Percentiles rank a stretch among this genome's conserved stretches.
Evolutionary conservation across 305 asterid genomes (phyloP).

Genomic region (Solanum chacoense): DNA sequence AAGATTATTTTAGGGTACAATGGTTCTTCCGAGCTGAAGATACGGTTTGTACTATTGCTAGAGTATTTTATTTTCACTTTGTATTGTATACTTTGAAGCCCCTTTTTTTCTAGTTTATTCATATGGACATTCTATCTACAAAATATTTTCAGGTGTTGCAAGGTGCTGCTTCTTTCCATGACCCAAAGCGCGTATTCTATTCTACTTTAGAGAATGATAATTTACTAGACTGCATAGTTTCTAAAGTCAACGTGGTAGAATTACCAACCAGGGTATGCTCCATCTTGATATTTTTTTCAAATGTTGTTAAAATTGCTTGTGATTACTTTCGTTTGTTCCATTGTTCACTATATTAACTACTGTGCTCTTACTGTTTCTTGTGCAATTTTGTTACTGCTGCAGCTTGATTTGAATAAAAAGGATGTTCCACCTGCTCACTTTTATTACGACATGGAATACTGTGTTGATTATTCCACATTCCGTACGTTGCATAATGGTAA

Average conservation of each 20-base stretch:
- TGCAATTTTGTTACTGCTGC: slow-evolving; percentile 13
- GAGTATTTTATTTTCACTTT: background rate
- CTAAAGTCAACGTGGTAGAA: slow-evolving; percentile 53
- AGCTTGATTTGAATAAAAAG: slow-evolving; percentile 31
- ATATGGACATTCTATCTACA: background rate
- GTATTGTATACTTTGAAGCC: background rate
- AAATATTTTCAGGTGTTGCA: slow-evolving; percentile 49
- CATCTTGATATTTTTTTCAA: background rate
- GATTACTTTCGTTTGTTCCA: background rate
- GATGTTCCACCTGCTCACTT: slow-evolving; percentile 36
- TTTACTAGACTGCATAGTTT: slow-evolving; percentile 68
- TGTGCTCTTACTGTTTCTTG: background rate
- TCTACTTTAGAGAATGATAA: slow-evolving; percentile 74
- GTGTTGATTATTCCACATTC: slow-evolving; percentile 75
- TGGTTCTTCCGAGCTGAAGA: slow-evolving; percentile 83
- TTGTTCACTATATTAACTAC: background rate
- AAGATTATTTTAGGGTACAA: slow-evolving; percentile 64
- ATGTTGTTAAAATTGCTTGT: background rate
- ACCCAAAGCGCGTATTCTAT: slow-evolving; percentile 72
- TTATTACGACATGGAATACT: slow-evolving; percentile 85
- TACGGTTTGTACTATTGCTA: slow-evolving; percentile 33
- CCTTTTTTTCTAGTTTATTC: background rate
- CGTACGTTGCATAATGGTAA: slow-evolving; percentile 45
- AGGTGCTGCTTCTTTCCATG: slow-evolving; percentile 46
- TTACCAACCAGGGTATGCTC: slow-evolving; percentile 40